These are phyloP conservation scores for Schizochytrium sp. DNA, from an alignment of 108 stramenopile genomes.

Conservation along the genomic window DNA sequence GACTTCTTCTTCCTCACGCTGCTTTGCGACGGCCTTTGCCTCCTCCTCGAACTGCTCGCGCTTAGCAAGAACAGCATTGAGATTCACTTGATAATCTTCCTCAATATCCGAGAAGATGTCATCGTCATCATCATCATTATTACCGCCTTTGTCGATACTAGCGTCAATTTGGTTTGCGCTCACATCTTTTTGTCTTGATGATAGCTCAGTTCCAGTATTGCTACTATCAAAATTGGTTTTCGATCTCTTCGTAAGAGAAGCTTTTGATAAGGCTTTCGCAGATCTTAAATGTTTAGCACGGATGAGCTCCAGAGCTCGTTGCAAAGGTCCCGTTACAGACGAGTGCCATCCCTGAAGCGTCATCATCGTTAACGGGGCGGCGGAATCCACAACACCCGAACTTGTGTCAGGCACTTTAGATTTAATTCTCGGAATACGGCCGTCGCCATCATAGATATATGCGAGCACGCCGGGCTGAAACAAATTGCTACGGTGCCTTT, in stretches of 20 bases:
- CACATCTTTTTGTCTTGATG: too few relatives aligned
- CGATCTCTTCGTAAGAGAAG: too few relatives aligned
- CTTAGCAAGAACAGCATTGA: background rate
- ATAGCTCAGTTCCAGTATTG: too few relatives aligned
- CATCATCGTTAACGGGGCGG: background rate
- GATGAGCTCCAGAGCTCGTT: too few relatives aligned
- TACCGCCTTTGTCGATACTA: background rate
- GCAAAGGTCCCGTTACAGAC: too few relatives aligned
- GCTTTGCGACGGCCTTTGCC: background rate
- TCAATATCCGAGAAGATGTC: constrained; percentile 28
- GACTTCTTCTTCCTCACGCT: too few relatives aligned
- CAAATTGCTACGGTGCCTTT: background rate
- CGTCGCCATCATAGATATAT: background rate
- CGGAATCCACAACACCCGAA: background rate
- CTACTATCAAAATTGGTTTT: too few relatives aligned
- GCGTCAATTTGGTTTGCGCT: background rate
- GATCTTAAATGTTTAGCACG: too few relatives aligned
- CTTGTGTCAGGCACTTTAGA: background rate
- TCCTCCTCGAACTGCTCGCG: background rate
- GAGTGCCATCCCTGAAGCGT: background rate
- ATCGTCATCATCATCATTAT: constrained; percentile 34
- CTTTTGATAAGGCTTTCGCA: too few relatives aligned
- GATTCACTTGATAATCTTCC: background rate
- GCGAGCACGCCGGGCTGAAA: background rate
- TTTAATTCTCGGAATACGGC: background rate